Base-by-base conservation (phyloP, 306 rosid genomes). In the Quillaja saponaria region DNA sequence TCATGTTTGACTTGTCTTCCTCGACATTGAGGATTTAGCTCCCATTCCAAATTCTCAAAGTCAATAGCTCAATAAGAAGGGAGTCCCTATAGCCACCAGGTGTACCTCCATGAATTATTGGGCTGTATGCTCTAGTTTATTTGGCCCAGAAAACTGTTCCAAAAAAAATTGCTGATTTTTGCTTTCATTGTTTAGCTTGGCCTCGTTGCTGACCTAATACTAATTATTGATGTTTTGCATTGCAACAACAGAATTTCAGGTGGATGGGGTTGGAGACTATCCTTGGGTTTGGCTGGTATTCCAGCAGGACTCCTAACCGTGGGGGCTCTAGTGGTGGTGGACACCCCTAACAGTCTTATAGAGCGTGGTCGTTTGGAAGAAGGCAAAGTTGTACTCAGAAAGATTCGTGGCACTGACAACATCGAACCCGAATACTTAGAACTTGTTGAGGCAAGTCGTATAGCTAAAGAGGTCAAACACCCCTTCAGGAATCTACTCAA, bases 221-320 rank as follows among this genome's bases (percentile, higher is more conserved):
- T 16, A 33, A 31, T 35, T 19, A 21, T 17, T 72, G 50, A 17
- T 40, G 40, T 44, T 51, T 48, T 63, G 19, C 11, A 10, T 6
- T 60, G 47, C 54, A 42, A 49, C 0, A 3, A 40, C 73, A 91
- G 97, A 68, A 86, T 88, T 42, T 0, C 57, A 34, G 96, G 95
- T 3, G 96, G 91, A 61, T 88, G 95, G 95, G 98, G 98, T 3
- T 91, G 98, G 98, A 85, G 98, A 61, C 2, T 91, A 10, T 91
- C 98, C 14, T 64, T 91, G 34, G 98, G 98, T 13, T 39, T 91
- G 71, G 95, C 90, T 2, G 95, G 88, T 5, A 35, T 91, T 34
- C 98, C 98, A 0, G 95, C 98, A 0, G 50, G 81, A 13, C 82
- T 91, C 6, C 78, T 91, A 0, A 84, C 96, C 0, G 1, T 88